A percentile compares a stretch with the other conserved stretches of the same genome.
phyloP scores from a whole-genome alignment of 495 filamentous ascomycete species.

The Daldinia vernicosa region DNA sequence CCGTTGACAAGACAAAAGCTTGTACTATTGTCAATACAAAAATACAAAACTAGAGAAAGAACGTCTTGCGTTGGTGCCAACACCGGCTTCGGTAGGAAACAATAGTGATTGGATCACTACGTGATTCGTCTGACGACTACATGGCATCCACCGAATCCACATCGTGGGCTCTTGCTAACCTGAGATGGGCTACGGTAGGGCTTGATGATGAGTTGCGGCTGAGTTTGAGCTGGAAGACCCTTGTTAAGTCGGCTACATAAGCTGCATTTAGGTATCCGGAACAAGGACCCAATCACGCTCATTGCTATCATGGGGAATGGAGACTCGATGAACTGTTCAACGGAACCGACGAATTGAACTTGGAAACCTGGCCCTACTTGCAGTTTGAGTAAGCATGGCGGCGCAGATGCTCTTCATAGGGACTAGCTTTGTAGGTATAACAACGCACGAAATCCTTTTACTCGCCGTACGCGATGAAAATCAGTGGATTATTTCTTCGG shows the following conservation, averaged over 20 bases:
- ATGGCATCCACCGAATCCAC: conserved; percentile 32
- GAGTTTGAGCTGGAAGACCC: conserved; percentile 22
- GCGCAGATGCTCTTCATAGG: not conserved
- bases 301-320: not conserved
- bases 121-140: conserved; percentile 17
- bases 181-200: conserved; percentile 23
- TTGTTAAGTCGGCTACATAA: conserved; percentile 3
- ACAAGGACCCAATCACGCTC: conserved; percentile 16
- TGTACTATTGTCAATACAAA: conserved; percentile 10
- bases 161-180: conserved; percentile 32
- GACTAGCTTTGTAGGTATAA: not conserved
- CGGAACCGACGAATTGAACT: conserved; percentile 26
- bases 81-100: conserved; percentile 20
- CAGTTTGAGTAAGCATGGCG: not conserved
- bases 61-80: conserved; percentile 27
- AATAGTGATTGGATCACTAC: conserved; percentile 17
- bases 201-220: conserved; percentile 35
- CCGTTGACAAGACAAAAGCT: conserved; percentile 1
- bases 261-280: not conserved
- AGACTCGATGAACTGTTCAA: conserved; percentile 33
- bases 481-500: not conserved
- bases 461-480: conserved; percentile 17
- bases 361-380: conserved; percentile 27
- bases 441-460: conserved; percentile 3
- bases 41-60: conserved; percentile 9